Base-by-base conservation (phyloP, 2,329 filamentous ascomycete species). In the Calonectria fujianensis region DNA sequence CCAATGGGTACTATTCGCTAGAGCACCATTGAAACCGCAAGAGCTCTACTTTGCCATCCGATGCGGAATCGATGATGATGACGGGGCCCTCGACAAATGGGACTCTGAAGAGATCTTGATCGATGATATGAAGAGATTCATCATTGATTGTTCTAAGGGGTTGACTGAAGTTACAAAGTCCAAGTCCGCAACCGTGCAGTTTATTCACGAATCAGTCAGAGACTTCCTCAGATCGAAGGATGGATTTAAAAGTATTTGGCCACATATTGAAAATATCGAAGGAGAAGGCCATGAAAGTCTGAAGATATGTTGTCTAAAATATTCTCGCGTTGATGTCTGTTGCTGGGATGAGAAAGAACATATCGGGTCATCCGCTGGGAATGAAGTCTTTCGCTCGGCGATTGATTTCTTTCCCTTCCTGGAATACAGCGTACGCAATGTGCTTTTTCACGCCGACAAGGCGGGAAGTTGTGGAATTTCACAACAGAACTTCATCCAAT, bases 1-100 rank as follows among this genome's bases (percentile, higher is more conserved):
- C 0, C 86, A 68, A 66, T 92, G 88, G 87, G 82, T 93, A 3
- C 83, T 92, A 0, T 92, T 86, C 67, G 84, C 91, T 2, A 84
- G 80, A 31, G 79, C 81, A 0, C 88, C 89, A 0, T 75, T 91
- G 6, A 82, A 68, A 0, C 85, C 80, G 0, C 76, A 85, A 18
- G 85, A 91, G 77, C 82, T 90, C 1, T 90, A 89, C 78, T 79
- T 78, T 27, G 80, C 79, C 0, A 57, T 79, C 2, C 35, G 70
- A 2, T 50, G 76, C 13, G 69, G 59, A 1, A 63, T 10, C 14
- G 31, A 45, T 37, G 20, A 24, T 37, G 54, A 51, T 35, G 27
- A 57, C 29, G 54, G 29, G 5, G 24, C 20, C 10, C 20, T 63
- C 5, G 29, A 45, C 0, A 29, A 39, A 24, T 61, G 54, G 54